Evolutionary conservation across 148 eudicot species (phyloP).

Genomic region (Dianthus caryophyllus): DNA sequence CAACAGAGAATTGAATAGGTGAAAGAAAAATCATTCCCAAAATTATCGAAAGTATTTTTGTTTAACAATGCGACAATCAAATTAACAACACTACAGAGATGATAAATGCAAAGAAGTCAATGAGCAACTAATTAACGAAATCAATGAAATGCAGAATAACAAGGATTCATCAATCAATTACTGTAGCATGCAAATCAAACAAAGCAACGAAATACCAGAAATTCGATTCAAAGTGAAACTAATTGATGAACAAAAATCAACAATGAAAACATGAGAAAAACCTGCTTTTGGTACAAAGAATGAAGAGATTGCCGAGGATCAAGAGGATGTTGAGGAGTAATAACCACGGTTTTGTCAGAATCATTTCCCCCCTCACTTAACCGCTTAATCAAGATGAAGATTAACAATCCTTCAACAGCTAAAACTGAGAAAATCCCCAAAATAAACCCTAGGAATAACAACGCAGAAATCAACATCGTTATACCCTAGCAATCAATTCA

Average conservation of each 20-base stretch:
- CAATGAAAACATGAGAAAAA: too few relatives aligned
- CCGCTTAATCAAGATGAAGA: slow-evolving; percentile 16
- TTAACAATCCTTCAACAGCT: slow-evolving; percentile 16
- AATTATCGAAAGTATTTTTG: too few relatives aligned
- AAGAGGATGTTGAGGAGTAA: slow-evolving; percentile 12
- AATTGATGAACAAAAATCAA: too few relatives aligned
- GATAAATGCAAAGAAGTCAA: too few relatives aligned
- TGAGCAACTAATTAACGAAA: too few relatives aligned
- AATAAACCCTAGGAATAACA: slow-evolving; percentile 19
- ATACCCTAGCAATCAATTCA: background rate
- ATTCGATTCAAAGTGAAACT: too few relatives aligned
- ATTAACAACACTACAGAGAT: too few relatives aligned
- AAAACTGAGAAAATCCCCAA: slow-evolving; percentile 21
- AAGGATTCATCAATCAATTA: background rate
- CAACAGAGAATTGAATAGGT: too few relatives aligned
- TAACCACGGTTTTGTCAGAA: background rate
- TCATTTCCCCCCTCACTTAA: slow-evolving; percentile 10
- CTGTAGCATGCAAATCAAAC: background rate
- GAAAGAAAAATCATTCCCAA: too few relatives aligned
- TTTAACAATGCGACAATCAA: too few relatives aligned
- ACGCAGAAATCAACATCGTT: slow-evolving; percentile 11
- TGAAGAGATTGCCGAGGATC: slow-evolving; percentile 16
- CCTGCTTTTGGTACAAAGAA: slow-evolving; percentile 29
- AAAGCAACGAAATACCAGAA: background rate
- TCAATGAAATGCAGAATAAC: too few relatives aligned